phyloP scores from a whole-genome alignment of 495 filamentous ascomycete species.

The Pyrenula massariospora region DNA sequence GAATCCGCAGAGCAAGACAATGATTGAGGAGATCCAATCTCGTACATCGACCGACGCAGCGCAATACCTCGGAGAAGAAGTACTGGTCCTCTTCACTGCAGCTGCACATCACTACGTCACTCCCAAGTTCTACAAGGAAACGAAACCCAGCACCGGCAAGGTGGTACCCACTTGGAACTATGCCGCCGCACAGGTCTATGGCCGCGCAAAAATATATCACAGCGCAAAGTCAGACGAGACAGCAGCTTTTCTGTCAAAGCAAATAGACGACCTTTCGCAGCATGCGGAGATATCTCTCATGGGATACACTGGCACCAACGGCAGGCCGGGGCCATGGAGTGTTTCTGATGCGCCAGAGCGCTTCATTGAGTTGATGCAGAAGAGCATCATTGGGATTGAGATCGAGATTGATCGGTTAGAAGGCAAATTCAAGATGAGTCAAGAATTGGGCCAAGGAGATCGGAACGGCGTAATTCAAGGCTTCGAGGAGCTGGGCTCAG shows the following conservation, averaged over 20 bases:
- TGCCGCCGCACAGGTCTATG: conserved; percentile 43
- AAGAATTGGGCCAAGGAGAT: conserved; percentile 36
- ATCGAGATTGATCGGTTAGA: conserved; percentile 33
- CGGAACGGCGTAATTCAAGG: conserved; percentile 35
- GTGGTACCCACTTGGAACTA: conserved; percentile 56
- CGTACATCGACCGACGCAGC: neutral
- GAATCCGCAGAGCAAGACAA: conserved; percentile 44
- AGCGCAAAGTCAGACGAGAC: conserved; percentile 24
- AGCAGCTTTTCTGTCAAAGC: conserved; percentile 24
- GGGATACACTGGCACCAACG: conserved; percentile 25
- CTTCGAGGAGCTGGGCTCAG: conserved; percentile 30
- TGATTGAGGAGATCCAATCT: conserved; percentile 31
- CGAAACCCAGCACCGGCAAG: conserved; percentile 42
- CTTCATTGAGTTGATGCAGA: conserved; percentile 37
- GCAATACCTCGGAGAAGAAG: conserved; percentile 16
- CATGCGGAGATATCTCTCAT: conserved; percentile 35
- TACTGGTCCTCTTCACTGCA: conserved; percentile 40
- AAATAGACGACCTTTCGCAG: conserved; percentile 33
- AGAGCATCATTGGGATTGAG: conserved; percentile 42
- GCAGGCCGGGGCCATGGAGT: conserved; percentile 25
- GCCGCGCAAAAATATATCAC: conserved; percentile 31
- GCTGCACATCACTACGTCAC: conserved; percentile 43
- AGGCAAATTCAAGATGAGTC: conserved; percentile 49
- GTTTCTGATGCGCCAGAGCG: conserved; percentile 35
- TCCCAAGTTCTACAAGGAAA: conserved; percentile 46